Evolutionary conservation across 257 asterid genomes (phyloP), one percentile per base, ranked within the genome.

Genomic region (Leonotis leonurus): DNA sequence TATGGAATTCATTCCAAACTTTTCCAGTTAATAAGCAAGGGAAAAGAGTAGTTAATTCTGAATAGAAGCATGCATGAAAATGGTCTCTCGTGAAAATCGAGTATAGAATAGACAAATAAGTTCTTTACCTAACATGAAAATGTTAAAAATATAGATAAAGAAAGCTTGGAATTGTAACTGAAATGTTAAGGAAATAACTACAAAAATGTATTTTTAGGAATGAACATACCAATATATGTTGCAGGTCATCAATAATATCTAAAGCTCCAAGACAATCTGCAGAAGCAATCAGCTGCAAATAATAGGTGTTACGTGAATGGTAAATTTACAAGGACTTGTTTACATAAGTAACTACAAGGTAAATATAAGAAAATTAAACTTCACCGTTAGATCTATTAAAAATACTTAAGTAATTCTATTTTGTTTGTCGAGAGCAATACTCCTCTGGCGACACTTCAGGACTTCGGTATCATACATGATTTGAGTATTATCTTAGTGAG

Each of bases 241-340:
- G 97, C 84, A 92, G 81, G 79, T 89, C 99, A 68, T 86, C 90
- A n/a, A 79, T 86, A 58, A 92, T 87, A 73, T 92, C 99, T 71
- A 92, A 75, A 74, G 97, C 97, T 74, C 99, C 97, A 62, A 94
- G 89, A 83, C 99, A 92, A 80, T 92, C 99, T 67, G 89, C 91
- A 73, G 99, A 92, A 16, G 95, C 81, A 64, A 92, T 94, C 74
- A 92, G 99, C 99, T 88, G 96, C 74, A 72, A 64, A 62, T 30
- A 72, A 77, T 32, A 69, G 67, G 64, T 51, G 33, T 63, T 62
- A 20, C n/a, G n/a, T n/a, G 68, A 69, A 40, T n/a, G 57, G 69
- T 77, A 65, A 71, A 68, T 64, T 53, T 50, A 41, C 49, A 62
- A 25, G 60, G 33, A 27, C 37, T 60, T 68, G 57, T 39, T 41